phyloP scores from a whole-genome alignment of 2,329 filamentous ascomycete species.

The Coniochaeta ligniaria region DNA sequence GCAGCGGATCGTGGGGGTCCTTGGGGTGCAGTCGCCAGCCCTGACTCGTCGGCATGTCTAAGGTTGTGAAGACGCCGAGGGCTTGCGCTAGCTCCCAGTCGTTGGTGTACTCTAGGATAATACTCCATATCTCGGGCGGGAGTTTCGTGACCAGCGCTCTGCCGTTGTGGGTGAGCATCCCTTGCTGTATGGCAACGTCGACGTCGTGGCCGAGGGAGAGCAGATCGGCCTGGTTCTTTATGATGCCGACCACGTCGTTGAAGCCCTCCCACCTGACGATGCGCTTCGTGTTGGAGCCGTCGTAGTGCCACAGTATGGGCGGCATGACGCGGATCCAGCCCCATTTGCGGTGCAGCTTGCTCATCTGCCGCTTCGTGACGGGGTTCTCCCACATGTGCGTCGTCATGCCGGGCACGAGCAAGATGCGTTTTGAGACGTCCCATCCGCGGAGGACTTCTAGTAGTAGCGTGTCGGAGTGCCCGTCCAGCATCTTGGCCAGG shows the following conservation, averaged over 20 bases:
- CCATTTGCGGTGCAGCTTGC: conserved; percentile 77
- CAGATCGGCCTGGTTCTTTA: conserved; percentile 71
- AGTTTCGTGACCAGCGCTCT: conserved; percentile 39
- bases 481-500: conserved; percentile 80
- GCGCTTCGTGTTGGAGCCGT: conserved; percentile 38
- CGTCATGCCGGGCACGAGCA: conserved; percentile 85
- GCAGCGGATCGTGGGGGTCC: conserved; percentile 55
- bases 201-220: conserved; percentile 67
- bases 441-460: conserved; percentile 78
- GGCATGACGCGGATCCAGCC: conserved; percentile 77
- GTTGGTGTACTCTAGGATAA: conserved; percentile 74
- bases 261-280: conserved; percentile 57
- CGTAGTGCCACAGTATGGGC: conserved; percentile 77
- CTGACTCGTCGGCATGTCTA: conserved; percentile 53
- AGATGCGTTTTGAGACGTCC: conserved; percentile 78
- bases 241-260: conserved; percentile 64
- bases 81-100: conserved; percentile 90
- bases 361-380: conserved; percentile 79
- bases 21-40: conserved; percentile 61
- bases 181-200: conserved; percentile 41
- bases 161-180: conserved; percentile 17
- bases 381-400: conserved; percentile 85
- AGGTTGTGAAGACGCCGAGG: conserved; percentile 70
- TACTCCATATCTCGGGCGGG: conserved; percentile 83
- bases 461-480: conserved; percentile 72